A percentile compares a stretch with the other conserved stretches of the same genome.
Conservation (phyloP, 2,329 filamentous ascomycete species). For the Epichloe coenophiala region DNA sequence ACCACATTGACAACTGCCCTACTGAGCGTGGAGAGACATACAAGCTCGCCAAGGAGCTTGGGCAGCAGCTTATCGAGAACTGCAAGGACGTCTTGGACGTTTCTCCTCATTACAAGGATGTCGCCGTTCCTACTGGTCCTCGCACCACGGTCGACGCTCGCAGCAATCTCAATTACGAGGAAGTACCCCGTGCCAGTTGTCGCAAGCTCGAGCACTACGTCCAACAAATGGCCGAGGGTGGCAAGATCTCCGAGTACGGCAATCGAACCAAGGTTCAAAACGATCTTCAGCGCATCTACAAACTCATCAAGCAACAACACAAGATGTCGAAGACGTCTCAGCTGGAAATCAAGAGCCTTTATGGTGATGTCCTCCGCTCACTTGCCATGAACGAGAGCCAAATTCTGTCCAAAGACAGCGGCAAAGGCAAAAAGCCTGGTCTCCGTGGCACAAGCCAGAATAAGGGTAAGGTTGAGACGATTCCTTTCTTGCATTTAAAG, state of each 20-base stretch:
- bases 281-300: slow-evolving; percentile 89
- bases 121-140: slow-evolving; percentile 80
- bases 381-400: slow-evolving; percentile 97
- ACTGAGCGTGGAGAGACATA: slow-evolving; percentile 96
- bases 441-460: slow-evolving; percentile 40
- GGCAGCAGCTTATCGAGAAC: slow-evolving; percentile 88
- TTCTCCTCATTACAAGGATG: slow-evolving; percentile 90
- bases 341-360: slow-evolving; percentile 89
- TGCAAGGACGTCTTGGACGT: slow-evolving; percentile 81
- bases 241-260: slow-evolving; percentile 96
- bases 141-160: slow-evolving; percentile 84
- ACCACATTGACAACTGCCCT: slow-evolving; percentile 97
- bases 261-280: slow-evolving; percentile 97
- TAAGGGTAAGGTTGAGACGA: slow-evolving; percentile 92
- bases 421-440: slow-evolving; percentile 44
- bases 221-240: slow-evolving; percentile 94
- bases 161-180: slow-evolving; percentile 85
- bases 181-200: slow-evolving; percentile 74
- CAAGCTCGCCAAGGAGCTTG: slow-evolving; percentile 90
- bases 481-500: slow-evolving; percentile 95
- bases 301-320: slow-evolving; percentile 96
- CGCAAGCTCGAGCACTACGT: slow-evolving; percentile 98
- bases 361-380: slow-evolving; percentile 86
- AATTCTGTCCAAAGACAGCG: slow-evolving; percentile 80
- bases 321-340: slow-evolving; percentile 94